Percentiles rank a stretch among this genome's conserved stretches.
phyloP scores from a whole-genome alignment of 2,329 filamentous ascomycete genomes.

The Aureobasidium pullulans region DNA sequence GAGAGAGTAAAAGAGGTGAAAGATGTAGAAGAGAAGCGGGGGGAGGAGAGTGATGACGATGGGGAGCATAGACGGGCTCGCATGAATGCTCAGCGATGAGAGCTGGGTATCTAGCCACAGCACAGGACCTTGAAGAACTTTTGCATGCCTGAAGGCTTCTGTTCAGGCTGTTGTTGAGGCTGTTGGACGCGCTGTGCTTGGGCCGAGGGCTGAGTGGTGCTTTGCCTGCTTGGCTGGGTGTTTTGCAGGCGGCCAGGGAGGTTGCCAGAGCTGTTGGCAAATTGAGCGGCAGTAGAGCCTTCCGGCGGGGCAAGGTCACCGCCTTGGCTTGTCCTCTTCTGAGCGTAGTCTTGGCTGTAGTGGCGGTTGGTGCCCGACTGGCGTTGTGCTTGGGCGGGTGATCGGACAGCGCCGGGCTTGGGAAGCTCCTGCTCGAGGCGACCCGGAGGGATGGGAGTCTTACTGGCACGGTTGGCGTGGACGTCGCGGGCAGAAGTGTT shows the following conservation, averaged over 20 bases:
- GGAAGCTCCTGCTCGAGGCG: constrained; percentile 42
- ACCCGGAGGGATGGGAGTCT: constrained; percentile 41
- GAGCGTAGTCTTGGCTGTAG: constrained; percentile 23
- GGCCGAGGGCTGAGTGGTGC: constrained; percentile 11
- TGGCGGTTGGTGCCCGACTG: constrained; percentile 23
- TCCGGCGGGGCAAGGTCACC: constrained; percentile 71
- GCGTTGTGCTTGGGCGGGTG: constrained; percentile 62
- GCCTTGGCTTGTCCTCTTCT: constrained; percentile 69
- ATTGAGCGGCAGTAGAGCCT: constrained; percentile 89
- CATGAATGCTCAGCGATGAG: neutral
- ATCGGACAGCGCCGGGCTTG: constrained; percentile 58
- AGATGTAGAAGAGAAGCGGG: constrained; percentile 3
- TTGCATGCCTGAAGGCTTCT: constrained; percentile 74
- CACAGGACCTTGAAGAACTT: constrained; percentile 90
- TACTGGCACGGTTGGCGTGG: constrained; percentile 61
- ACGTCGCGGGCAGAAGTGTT: constrained; percentile 80
- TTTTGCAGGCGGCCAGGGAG: constrained; percentile 42
- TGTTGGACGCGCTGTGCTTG: constrained; percentile 21
- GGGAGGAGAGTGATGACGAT: neutral
- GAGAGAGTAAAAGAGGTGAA: constrained; percentile 1
- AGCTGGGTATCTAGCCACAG: constrained; percentile 53
- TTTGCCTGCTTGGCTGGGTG: constrained; percentile 15
- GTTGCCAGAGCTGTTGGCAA: constrained; percentile 91
- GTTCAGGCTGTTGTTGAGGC: constrained; percentile 53
- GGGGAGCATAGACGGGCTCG: neutral